Percentiles rank a stretch among this genome's conserved stretches.
phyloP scores from a whole-genome alignment of 345 rosid genomes.

The Aquilaria malaccensis region DNA sequence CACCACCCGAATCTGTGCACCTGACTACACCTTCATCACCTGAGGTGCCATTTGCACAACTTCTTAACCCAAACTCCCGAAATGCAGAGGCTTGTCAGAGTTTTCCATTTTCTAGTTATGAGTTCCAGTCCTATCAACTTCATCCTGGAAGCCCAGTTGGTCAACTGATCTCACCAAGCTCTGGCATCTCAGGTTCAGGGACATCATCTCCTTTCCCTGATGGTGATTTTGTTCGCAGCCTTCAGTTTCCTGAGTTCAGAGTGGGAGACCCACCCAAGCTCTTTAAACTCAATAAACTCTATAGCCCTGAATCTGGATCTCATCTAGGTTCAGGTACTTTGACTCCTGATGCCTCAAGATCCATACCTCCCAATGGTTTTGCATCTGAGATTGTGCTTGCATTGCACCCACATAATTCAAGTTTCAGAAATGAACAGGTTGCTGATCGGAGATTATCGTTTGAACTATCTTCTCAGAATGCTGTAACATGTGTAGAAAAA shows the following conservation, averaged over 20 bases:
- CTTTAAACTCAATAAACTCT: slow-evolving; percentile 46
- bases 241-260: slow-evolving; percentile 49
- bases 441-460: slow-evolving; percentile 46
- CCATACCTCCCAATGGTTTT: slow-evolving; percentile 28
- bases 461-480: slow-evolving; percentile 47
- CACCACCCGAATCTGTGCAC: slow-evolving; percentile 81
- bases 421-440: slow-evolving; percentile 16
- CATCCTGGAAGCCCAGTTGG: slow-evolving; percentile 97
- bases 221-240: slow-evolving; percentile 35
- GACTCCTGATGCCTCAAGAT: slow-evolving; percentile 45
- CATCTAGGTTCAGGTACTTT: slow-evolving; percentile 38
- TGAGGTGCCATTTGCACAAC: slow-evolving; percentile 92
- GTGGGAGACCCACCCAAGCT: slow-evolving; percentile 60
- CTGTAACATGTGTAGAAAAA: slow-evolving; percentile 34
- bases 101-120: slow-evolving; percentile 50
- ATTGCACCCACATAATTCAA: slow-evolving; percentile 15
- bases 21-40: slow-evolving; percentile 93
- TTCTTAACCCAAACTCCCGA: slow-evolving; percentile 44
- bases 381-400: slow-evolving; percentile 24
- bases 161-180: slow-evolving; percentile 83
- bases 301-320: slow-evolving; percentile 31
- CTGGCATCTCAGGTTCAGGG: slow-evolving; percentile 83
- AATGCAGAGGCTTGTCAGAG: slow-evolving; percentile 30
- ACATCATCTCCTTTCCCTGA: slow-evolving; percentile 92
- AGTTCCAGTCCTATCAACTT: slow-evolving; percentile 72